Percentiles rank a stretch among this genome's conserved stretches.
These are phyloP conservation scores for Lupinus albus DNA, from an alignment of 306 rosid genomes.

Conservation along the genomic window DNA sequence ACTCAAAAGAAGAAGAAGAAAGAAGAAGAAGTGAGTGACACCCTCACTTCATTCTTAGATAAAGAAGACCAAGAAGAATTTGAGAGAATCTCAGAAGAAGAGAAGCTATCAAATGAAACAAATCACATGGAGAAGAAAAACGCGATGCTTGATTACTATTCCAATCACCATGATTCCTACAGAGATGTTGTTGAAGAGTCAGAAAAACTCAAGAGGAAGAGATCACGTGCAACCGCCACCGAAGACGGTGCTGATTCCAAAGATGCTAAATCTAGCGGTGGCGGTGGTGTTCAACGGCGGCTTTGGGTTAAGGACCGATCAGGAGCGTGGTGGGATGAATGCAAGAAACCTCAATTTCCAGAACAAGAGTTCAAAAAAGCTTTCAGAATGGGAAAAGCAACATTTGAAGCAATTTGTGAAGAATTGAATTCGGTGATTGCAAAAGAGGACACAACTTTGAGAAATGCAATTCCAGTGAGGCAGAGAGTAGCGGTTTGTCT, in stretches of 20 bases:
- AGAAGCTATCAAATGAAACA: conserved; percentile 42
- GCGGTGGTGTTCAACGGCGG: conserved; percentile 50
- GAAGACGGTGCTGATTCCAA: background rate
- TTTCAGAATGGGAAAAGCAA: conserved; percentile 71
- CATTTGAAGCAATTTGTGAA: conserved; percentile 72
- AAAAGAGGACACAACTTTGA: conserved; percentile 69
- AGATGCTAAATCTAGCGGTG: conserved; percentile 11
- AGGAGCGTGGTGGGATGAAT: conserved; percentile 93
- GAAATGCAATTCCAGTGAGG: conserved; percentile 80
- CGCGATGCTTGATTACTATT: conserved; percentile 51
- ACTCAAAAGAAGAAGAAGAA: conserved; percentile 43
- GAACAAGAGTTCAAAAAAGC: conserved; percentile 75
- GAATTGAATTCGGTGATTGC: conserved; percentile 77
- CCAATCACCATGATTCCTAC: conserved; percentile 49
- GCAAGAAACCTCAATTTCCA: conserved; percentile 71
- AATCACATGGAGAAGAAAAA: conserved; percentile 49
- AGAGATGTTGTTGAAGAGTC: conserved; percentile 63
- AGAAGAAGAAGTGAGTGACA: conserved; percentile 50
- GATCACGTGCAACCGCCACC: conserved; percentile 47
- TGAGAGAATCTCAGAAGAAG: conserved; percentile 48
- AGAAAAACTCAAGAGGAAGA: conserved; percentile 49
- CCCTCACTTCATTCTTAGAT: conserved; percentile 53
- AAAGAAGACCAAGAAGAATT: conserved; percentile 49
- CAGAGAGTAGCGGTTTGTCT: conserved; percentile 83
- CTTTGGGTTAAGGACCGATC: conserved; percentile 93